Percentiles rank a stretch among this genome's conserved stretches.
Conservation (phyloP, 129 eudicot species). For the Centella asiatica region DNA sequence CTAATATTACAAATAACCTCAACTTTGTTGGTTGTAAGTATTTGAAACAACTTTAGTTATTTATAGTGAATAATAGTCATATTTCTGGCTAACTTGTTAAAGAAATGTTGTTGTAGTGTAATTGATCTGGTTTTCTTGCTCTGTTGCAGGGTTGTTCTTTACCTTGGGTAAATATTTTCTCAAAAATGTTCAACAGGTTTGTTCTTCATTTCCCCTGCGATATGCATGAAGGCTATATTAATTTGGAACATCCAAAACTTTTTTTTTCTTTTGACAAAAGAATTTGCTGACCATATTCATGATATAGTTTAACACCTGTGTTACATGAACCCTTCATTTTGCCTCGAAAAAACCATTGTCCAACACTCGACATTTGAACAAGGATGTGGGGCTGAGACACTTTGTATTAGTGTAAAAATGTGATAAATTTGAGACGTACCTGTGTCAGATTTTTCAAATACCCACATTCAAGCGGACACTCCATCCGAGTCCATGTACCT, state of each 20-base stretch:
- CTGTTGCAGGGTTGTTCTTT: constrained; percentile 7
- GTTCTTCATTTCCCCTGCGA: not conserved
- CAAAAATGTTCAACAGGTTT: constrained; percentile 7
- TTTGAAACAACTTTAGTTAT: not conserved
- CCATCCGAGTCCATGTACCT: no score
- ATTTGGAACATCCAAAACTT: no score
- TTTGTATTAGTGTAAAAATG: no score
- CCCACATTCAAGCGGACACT: no score
- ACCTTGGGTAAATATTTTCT: constrained; percentile 6
- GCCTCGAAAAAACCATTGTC: no score
- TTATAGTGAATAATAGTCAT: not conserved
- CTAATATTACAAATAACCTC: constrained; percentile 9
- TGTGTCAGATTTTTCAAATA: no score
- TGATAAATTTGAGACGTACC: no score
- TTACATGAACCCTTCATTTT: no score
- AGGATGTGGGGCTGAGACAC: no score
- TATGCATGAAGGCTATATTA: not conserved
- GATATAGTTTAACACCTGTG: not conserved
- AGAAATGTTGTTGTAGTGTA: not conserved
- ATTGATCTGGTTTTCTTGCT: not conserved
- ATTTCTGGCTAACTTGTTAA: not conserved
- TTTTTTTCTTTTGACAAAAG: no score
- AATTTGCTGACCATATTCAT: no score
- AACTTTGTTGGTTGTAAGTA: constrained; percentile 4
- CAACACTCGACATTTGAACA: no score